Base-by-base conservation (phyloP, 1,139 yeast species). In the Geotrichum restrictum region DNA sequence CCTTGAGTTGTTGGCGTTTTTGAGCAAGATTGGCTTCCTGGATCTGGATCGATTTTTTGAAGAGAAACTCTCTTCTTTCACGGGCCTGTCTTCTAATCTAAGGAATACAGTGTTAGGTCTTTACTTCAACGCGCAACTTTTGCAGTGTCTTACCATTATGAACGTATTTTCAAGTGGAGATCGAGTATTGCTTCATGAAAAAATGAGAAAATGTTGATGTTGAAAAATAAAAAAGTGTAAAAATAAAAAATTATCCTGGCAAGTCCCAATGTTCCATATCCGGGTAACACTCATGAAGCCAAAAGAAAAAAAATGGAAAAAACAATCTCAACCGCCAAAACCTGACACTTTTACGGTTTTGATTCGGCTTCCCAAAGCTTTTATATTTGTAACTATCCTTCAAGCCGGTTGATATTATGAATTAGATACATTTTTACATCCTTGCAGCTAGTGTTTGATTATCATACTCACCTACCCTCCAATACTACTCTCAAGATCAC, bases 31-130 rank as follows among this genome's bases (percentile, higher is more conserved):
- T 81, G 16, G 96, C 85, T 60, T 93, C 98, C 68, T 94, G 96
- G 36, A 91, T 78, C 66, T 88, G 95, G 45, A 88, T 81, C 0
- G 96, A 87, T 67, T 91, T 89, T 53, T 91, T 79, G 73, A 88
- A 93, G 42, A 91, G 76, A 64, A 89, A 93, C 65, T 93, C 98
- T 70, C 95, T 81, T 74, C 98, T 80, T 69, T 91, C 97, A 73
- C 98, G 82, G 18, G 97, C 96, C 66, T 89, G 95, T 74, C 87
- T 82, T 72, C 98, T 80, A 57, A 88, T 75, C 96, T 60, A 57
- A n/a, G 21, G 6, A 13, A 34, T 3, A 33, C 7, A 29, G n/a
- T 3, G 34, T 13, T 34, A n/a, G 18, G 10, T 8, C 8, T 24
- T 8, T 5, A 24, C 29, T 8, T 24, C 29, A 8, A 8, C 5